phyloP scores from a whole-genome alignment of 495 filamentous ascomycete species.

The Lophium mytilinum region DNA sequence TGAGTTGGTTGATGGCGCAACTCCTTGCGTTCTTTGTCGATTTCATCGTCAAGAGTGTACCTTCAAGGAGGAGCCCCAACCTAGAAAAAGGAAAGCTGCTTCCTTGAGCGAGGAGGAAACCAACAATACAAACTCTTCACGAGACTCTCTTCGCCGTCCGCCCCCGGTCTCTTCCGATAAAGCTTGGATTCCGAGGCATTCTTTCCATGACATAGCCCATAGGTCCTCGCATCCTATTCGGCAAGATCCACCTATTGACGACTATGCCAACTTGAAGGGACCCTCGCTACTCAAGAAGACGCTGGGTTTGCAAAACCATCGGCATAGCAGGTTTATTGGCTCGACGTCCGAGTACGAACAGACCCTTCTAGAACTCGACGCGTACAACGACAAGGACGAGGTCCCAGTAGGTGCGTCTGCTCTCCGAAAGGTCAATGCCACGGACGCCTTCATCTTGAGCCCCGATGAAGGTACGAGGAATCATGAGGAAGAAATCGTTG shows the following conservation, averaged over 20 bases:
- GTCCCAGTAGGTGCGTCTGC: constrained; percentile 51
- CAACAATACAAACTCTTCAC: not conserved
- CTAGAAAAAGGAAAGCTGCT: constrained; percentile 20
- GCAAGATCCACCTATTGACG: constrained; percentile 18
- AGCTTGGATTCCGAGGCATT: not conserved
- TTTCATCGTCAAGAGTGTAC: constrained; percentile 29
- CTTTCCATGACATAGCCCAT: not conserved
- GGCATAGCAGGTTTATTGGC: constrained; percentile 29
- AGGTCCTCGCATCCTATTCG: constrained; percentile 2
- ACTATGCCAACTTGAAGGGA: constrained; percentile 31
- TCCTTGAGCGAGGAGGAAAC: constrained; percentile 16
- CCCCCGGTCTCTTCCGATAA: not conserved
- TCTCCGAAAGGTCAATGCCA: constrained; percentile 65
- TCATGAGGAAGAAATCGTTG: constrained; percentile 48
- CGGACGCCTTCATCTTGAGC: constrained; percentile 63
- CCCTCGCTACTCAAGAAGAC: constrained; percentile 30
- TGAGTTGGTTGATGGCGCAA: constrained; percentile 18
- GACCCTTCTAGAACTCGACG: constrained; percentile 55
- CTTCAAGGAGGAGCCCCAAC: constrained; percentile 20
- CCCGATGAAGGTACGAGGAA: constrained; percentile 53
- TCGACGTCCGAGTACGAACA: constrained; percentile 58
- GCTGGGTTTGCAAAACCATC: constrained; percentile 30
- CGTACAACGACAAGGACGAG: constrained; percentile 59
- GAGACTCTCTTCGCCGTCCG: not conserved
- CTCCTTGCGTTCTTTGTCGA: constrained; percentile 25